These are phyloP conservation scores for Malus sylvestris DNA, from an alignment of 306 rosid genomes.

Conservation along the genomic window DNA sequence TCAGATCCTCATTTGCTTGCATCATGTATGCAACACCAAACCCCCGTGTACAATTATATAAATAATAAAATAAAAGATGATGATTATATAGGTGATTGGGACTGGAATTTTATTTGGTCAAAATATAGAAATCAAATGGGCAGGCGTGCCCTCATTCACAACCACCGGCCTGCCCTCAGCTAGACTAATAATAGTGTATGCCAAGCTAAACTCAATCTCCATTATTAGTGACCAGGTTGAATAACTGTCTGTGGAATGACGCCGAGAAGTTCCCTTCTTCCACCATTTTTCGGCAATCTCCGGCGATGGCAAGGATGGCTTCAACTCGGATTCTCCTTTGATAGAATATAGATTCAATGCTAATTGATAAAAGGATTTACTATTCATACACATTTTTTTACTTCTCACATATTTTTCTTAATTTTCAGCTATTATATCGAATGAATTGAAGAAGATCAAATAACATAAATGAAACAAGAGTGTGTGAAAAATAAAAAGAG, in stretches of 20 bases:
- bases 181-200: not conserved
- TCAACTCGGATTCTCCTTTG: not conserved
- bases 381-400: too few relatives aligned
- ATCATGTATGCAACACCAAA: too few relatives aligned
- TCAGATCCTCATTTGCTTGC: not conserved
- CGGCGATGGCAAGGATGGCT: not conserved
- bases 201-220: not conserved
- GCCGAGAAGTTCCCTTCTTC: not conserved
- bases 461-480: accelerated
- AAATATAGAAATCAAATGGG: not conserved
- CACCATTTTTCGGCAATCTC: not conserved
- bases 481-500: too few relatives aligned
- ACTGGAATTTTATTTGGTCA: not conserved
- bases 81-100: not conserved
- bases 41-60: too few relatives aligned
- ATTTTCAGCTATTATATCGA: too few relatives aligned
- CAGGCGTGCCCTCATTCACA: not conserved
- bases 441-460: too few relatives aligned
- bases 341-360: too few relatives aligned
- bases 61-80: too few relatives aligned
- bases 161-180: not conserved
- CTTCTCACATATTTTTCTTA: too few relatives aligned
- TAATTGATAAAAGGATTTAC: not conserved
- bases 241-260: not conserved
- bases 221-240: not conserved